Evolutionary conservation across 805 yeast genomes (phyloP).

Genomic region (Candida pseudofarinosa): DNA sequence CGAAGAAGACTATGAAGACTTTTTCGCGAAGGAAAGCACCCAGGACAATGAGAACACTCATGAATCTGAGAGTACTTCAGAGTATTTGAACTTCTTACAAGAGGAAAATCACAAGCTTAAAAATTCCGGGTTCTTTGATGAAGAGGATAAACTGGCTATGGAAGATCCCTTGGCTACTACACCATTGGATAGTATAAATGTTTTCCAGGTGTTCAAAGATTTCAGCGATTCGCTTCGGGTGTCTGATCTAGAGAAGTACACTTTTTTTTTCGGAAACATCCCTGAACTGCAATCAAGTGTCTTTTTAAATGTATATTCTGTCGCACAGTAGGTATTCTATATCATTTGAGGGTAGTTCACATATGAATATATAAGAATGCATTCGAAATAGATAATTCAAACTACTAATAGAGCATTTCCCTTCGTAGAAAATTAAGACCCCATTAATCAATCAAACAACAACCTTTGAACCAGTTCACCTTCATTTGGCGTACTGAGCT

Average conservation of each 20-base stretch:
- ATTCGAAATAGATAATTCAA: no score
- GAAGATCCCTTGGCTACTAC: conserved; percentile 76
- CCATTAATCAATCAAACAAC: no score
- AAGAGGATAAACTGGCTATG: conserved; percentile 63
- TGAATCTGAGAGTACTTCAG: conserved; percentile 14
- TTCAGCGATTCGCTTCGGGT: conserved; percentile 47
- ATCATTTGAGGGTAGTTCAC: no score
- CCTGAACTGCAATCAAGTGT: conserved; percentile 4
- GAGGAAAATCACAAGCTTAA: conserved; percentile 17
- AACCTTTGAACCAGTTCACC: no score
- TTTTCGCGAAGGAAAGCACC: background rate
- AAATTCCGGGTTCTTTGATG: conserved; percentile 22
- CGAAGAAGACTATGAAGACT: conserved; percentile 9
- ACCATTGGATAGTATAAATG: conserved; percentile 70
- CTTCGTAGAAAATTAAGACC: no score
- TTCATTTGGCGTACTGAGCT: no score
- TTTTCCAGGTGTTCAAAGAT: conserved; percentile 59
- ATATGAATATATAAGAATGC: no score
- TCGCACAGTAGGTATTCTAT: conserved; percentile 1
- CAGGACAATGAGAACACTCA: conserved; percentile 5
- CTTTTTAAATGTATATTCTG: conserved; percentile 2
- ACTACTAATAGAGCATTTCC: no score
- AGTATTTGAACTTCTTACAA: conserved; percentile 22
- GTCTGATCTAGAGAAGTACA: conserved; percentile 45
- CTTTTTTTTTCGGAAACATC: conserved; percentile 34